Evolutionary conservation across 2,329 filamentous ascomycete genomes (phyloP), one percentile per base, ranked within the genome.

Genomic region (Davidsoniella eucalypti): DNA sequence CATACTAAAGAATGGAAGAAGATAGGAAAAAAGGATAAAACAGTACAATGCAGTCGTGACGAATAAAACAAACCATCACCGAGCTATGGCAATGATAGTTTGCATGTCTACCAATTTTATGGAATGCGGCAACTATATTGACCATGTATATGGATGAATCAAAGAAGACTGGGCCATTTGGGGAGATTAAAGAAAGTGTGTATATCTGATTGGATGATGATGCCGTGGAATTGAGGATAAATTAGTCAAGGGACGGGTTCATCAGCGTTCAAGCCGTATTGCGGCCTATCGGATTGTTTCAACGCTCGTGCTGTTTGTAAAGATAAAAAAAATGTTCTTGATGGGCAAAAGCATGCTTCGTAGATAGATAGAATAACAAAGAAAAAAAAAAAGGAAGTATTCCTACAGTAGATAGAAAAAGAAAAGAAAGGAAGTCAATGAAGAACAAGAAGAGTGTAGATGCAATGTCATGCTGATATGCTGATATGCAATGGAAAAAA

Each of bases 401-500:
- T n/a, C 38, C 33, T n/a, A 33, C 12, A 23, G 29, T 17, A 29
- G 26, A 33, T 33, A 33, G 10, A 33, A 33, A 8, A 45, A 47
- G 16, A 47, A 18, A 18, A 38, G 18, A 47, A 21, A 47, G 16
- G 44, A 21, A n/a, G 36, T 38, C 43, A 26, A 51, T 36, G n/a
- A 47, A 47, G n/a, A 50, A 43, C 21, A 49, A 36, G 47, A 29
- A 14, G 18, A 14, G 26, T 40, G 26, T 18, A 44, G 23, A 47
- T 38, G 39, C n/a, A 44, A 38, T 23, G 37, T 17, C 46, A 26
- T 49, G 5, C 59, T 57, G 58, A 60, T 57, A 56, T 54, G 55
- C 55, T 57, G 58, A 60, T 57, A 56, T 54, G 55, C 55, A 61
- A 51, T 54, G 21, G 21, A 21, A 47, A 56, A 56, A 57, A 52